Evolutionary conservation across 2,329 filamentous ascomycete genomes (phyloP).

Genomic region (Apiospora aurea): DNA sequence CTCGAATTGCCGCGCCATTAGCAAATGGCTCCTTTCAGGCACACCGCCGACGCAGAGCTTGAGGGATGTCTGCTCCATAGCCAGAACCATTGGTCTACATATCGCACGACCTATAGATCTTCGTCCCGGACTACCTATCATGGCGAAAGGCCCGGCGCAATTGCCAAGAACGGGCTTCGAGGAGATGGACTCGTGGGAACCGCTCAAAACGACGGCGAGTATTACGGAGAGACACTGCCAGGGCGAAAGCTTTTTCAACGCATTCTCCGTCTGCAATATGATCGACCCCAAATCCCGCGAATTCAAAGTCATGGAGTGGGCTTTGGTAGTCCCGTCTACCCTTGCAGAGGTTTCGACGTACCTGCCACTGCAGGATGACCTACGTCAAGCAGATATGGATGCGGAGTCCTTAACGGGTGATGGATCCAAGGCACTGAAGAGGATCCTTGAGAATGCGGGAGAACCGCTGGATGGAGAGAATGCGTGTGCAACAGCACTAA

Average conservation of each 20-base stretch:
- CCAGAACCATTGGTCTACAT: slow-evolving; percentile 46
- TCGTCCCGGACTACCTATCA: slow-evolving; percentile 43
- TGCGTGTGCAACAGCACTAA: slow-evolving; percentile 25
- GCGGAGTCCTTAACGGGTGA: slow-evolving; percentile 29
- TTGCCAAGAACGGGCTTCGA: slow-evolving; percentile 43
- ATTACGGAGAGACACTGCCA: slow-evolving; percentile 46
- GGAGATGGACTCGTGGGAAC: slow-evolving; percentile 42
- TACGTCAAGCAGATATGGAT: slow-evolving; percentile 40
- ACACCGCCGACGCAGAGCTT: slow-evolving; percentile 49
- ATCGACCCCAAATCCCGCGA: slow-evolving; percentile 30
- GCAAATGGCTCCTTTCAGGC: slow-evolving; percentile 54
- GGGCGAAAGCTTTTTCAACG: slow-evolving; percentile 40
- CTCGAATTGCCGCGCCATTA: slow-evolving; percentile 38
- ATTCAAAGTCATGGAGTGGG: slow-evolving; percentile 32
- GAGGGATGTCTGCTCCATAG: slow-evolving; percentile 45
- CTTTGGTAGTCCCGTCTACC: slow-evolving; percentile 39
- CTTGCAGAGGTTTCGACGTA: slow-evolving; percentile 37
- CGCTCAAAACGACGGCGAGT: slow-evolving; percentile 43
- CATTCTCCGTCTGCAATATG: slow-evolving; percentile 43
- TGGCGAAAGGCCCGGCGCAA: slow-evolving; percentile 44
- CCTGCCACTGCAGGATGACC: slow-evolving; percentile 38
- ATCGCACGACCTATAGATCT: slow-evolving; percentile 45
- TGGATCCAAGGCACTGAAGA: background rate
- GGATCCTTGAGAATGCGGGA: background rate
- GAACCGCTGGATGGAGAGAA: background rate